These are phyloP conservation scores for Kurtzmaniella cleridarum DNA, from an alignment of 805 yeast species.

Conservation along the genomic window DNA sequence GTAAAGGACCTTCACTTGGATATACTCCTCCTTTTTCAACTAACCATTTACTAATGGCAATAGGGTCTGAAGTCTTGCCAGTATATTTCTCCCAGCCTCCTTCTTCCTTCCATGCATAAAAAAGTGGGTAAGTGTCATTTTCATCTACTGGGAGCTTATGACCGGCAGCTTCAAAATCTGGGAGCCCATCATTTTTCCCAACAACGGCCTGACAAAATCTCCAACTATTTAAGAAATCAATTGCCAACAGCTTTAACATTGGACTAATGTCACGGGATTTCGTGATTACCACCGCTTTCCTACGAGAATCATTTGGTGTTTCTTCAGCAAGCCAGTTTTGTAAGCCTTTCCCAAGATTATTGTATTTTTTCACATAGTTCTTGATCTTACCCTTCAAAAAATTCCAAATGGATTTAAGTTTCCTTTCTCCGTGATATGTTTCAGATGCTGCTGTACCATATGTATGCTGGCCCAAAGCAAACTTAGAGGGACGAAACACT, in stretches of 20 bases:
- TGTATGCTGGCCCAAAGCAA: slow-evolving; percentile 24
- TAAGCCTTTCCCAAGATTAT: slow-evolving; percentile 19
- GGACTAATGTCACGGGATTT: slow-evolving; percentile 46
- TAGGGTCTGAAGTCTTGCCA: slow-evolving; percentile 25
- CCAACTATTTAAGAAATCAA: slow-evolving; percentile 54
- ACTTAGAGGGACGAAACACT: slow-evolving; percentile 79
- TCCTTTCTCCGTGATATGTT: slow-evolving; percentile 57
- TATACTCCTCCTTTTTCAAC: slow-evolving; percentile 15
- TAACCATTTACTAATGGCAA: slow-evolving; percentile 27
- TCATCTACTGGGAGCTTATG: slow-evolving; percentile 17
- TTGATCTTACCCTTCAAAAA: slow-evolving; percentile 55
- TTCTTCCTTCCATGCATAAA: slow-evolving; percentile 16
- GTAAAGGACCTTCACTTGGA: slow-evolving; percentile 35
- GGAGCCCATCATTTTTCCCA: slow-evolving; percentile 15
- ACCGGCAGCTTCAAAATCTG: slow-evolving; percentile 6
- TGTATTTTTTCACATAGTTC: slow-evolving; percentile 56
- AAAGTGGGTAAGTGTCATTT: slow-evolving; percentile 8
- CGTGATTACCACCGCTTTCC: slow-evolving; percentile 50
- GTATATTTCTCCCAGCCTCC: slow-evolving; percentile 17
- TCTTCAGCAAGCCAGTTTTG: slow-evolving; percentile 21
- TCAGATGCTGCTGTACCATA: slow-evolving; percentile 35
- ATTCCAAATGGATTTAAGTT: slow-evolving; percentile 47
- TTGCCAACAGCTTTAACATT: slow-evolving; percentile 57
- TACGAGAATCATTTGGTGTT: slow-evolving; percentile 25
- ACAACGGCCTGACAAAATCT: slow-evolving; percentile 42